Evolutionary conservation across 2,329 filamentous ascomycete species (phyloP).

Genomic region (Xylaria polymorpha): DNA sequence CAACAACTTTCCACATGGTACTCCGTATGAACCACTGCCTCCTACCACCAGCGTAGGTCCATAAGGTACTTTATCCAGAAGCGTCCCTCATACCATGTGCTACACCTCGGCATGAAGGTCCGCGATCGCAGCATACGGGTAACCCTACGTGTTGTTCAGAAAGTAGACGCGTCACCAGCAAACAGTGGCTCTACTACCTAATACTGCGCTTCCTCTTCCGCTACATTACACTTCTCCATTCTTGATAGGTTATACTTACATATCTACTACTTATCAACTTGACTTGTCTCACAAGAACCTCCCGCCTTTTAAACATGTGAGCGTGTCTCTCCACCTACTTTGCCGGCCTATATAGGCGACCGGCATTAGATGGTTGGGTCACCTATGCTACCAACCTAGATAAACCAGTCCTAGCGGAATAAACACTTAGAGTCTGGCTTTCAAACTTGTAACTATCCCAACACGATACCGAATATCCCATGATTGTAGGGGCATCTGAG

Average conservation of each 20-base stretch:
- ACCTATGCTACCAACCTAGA: not conserved
- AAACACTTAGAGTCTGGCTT: not conserved
- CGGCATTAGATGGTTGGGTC: not conserved
- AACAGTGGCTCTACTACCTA: not conserved
- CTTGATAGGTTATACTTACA: too few relatives aligned
- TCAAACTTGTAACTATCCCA: not conserved
- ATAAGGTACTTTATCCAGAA: too few relatives aligned
- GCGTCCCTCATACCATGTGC: too few relatives aligned
- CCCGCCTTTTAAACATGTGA: not conserved
- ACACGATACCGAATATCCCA: too few relatives aligned
- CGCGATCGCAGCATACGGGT: not conserved
- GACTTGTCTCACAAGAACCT: not conserved
- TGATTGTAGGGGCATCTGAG: not conserved
- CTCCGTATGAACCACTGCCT: constrained; percentile 4
- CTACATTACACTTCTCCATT: not conserved
- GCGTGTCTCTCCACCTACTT: not conserved
- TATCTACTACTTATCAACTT: too few relatives aligned
- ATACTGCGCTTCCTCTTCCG: not conserved
- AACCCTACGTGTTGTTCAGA: not conserved
- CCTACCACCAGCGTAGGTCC: not conserved
- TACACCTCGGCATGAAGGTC: not conserved
- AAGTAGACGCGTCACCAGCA: not conserved
- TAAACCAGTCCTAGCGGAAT: not conserved
- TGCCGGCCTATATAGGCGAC: not conserved
- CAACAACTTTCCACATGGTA: not conserved